Evolutionary conservation across 306 rosid genomes (phyloP), one percentile per base, ranked within the genome.

Genomic region (Adenanthera pavonina): DNA sequence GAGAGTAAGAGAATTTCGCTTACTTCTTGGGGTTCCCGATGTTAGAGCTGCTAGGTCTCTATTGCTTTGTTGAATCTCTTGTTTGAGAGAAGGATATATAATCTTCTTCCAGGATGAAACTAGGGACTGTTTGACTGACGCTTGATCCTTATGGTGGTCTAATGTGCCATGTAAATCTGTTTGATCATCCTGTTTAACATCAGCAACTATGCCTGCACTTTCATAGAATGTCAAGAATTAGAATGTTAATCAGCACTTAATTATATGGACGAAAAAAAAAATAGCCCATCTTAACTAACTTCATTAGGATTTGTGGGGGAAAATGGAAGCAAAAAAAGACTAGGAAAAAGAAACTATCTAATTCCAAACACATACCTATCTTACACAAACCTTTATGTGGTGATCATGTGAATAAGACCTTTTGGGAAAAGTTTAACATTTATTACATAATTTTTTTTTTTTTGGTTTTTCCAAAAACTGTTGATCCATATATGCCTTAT

Each of bases 141-240:
- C 88, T 83, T 89, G 92, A 61, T 84, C 91, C 25, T 91, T 89
- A 54, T 76, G 89, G 33, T 85, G 86, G 36, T 89, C 90, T 36
- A 85, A 46, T 69, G 56, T 48, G 11, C 40, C 74, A 20, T 69
- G 36, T 5, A 25, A 4, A 20, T 46, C 74, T 20, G 56, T 25
- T 19, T 84, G 86, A 17, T 88, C 92, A 52, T 92, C 90, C 7
- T 80, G 89, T 68, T 80, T 88, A 36, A 82, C 81, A 87, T 93
- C 92, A 81, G 89, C 81, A 75, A 88, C 85, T 65, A 89, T 80
- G 75, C 97, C 97, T 93, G 84, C 80, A 85, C 10, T 14, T n/a
- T 44, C 59, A 76, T 12, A 76, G 8, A 25, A 67, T 46, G 16
- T 40, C 60, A 80, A 73, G n/a, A 68, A 44, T 62, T 79, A 79